Evolutionary conservation across 345 rosid genomes (phyloP), one percentile per base, ranked within the genome.

Genomic region (Lenwebbia sp.): DNA sequence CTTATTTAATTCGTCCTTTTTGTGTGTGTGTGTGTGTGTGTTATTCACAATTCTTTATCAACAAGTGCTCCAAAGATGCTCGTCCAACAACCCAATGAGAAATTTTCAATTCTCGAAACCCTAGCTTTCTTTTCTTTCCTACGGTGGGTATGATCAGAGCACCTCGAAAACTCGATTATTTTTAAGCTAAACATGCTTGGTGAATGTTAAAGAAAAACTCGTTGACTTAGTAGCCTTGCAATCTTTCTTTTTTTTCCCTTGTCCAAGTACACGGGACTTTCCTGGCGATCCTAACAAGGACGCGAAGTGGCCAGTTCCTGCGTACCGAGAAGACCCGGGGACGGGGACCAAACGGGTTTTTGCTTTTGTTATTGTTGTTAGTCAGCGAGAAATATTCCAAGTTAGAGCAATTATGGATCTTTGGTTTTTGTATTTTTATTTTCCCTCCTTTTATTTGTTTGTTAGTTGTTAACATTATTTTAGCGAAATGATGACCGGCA

Each of bases 271-370:
- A 8, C 2, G 47, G 23, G 37, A 44, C 21, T 70, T 44, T 70
- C 78, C 78, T 40, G 78, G 78, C 25, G 25, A 70, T 37, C 17
- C 47, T 21, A 60, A 85, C 82, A 70, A 30, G 57, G 86, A 65
- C 82, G 30, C 22, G 7, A 85, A 19, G 41, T 6, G 82, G 37
- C 57, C 86, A 21, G 60, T 7, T 85, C 37, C 86, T 51, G n/a
- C 51, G 86, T 21, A 85, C 30, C 6, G 60, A 40, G 49, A 51
- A 33, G 57, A 51, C 51, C 49, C 60, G 44, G 17, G 62, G 50
- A 7, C 28, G 28, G 11, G 9, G 65, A 53, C 47, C 78, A 4
- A 19, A 17, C 22, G 23, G 47, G n/a, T 12, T 56, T 54, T 37
- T 13, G 26, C 52, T 28, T 54, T 83, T 83, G 19, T 37, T 33